Base-by-base conservation (phyloP, 164 flowering plant species). In the Magnolia officinalis region DNA sequence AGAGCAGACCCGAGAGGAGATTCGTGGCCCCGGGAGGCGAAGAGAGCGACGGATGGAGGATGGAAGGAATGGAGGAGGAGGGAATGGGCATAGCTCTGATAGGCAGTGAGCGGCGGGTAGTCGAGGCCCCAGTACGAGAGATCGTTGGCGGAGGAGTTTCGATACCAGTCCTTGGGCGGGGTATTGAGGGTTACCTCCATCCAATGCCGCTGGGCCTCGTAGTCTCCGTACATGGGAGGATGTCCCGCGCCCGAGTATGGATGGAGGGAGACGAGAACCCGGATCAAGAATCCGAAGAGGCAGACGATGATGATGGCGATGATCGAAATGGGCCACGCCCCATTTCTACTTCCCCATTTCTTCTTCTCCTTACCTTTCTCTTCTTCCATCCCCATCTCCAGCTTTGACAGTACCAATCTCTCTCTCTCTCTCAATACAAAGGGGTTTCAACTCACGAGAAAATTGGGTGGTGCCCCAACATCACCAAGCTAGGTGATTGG, bases 171-270 rank as follows among this genome's bases (percentile, higher is more conserved):
- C 23, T 52, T 78, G 7, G 78, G 79, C 0, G 96, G 95, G 49
- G 89, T 87, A 78, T 89, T 88, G 63, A 86, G 69, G 8, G 99
- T 91, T 80, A 95, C 89, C 85, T 95, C 99, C 99, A 95, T 95
- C 99, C 99, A 95, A 82, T 93, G 99, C 78, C 98, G 86, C 75
- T 95, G 99, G 0, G 99, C 99, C 78, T 95, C 98, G 77, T 76
- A 95, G 74, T 95, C 99, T 1, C 99, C 99, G 71, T 81, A 95
- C 81, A 88, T 95, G 18, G 98, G 99, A 55, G 98, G 92, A 72
- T 75, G 78, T n/a, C 86, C 88, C 49, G 93, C 95, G 13, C 99
- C 99, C 0, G 99, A 95, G 69, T 95, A 93, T 1, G 97, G 87
- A 79, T 91, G 90, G 24, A 92, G 74, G 5, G 98, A 92, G 8